phyloP scores from a whole-genome alignment of 2,329 filamentous ascomycete genomes.

The Trichoderma sp. region DNA sequence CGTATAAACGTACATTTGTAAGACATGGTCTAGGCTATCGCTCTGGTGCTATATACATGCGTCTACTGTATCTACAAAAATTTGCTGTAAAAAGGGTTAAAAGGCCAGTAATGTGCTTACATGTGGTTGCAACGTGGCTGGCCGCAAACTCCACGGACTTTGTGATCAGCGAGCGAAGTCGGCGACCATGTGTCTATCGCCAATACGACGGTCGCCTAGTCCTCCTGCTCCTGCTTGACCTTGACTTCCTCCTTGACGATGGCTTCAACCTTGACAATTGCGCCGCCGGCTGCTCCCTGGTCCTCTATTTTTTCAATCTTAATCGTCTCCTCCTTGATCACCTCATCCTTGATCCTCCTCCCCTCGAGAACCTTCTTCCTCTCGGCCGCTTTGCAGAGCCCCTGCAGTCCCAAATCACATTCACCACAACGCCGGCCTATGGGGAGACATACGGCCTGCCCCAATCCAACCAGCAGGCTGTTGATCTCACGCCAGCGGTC shows the following conservation, averaged over 20 bases:
- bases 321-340: conserved; percentile 21
- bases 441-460: conserved; percentile 81
- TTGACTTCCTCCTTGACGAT: conserved; percentile 26
- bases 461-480: conserved; percentile 79
- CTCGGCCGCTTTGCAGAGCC: conserved; percentile 73
- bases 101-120: conserved; percentile 12
- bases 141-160: neutral
- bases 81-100: neutral
- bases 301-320: conserved; percentile 17
- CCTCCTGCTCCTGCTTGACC: neutral
- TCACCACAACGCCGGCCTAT: conserved; percentile 79
- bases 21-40: neutral
- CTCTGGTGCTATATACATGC: neutral
- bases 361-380: conserved; percentile 59
- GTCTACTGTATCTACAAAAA: neutral
- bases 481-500: conserved; percentile 94
- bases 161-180: conserved; percentile 1
- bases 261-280: conserved; percentile 24
- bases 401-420: conserved; percentile 73
- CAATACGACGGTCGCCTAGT: neutral
- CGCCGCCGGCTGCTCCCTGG: neutral
- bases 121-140: conserved; percentile 14
- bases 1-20: neutral
- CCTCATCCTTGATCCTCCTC: conserved; percentile 43
- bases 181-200: neutral